phyloP scores from a whole-genome alignment of 306 rosid genomes.

The Casuarina glauca region DNA sequence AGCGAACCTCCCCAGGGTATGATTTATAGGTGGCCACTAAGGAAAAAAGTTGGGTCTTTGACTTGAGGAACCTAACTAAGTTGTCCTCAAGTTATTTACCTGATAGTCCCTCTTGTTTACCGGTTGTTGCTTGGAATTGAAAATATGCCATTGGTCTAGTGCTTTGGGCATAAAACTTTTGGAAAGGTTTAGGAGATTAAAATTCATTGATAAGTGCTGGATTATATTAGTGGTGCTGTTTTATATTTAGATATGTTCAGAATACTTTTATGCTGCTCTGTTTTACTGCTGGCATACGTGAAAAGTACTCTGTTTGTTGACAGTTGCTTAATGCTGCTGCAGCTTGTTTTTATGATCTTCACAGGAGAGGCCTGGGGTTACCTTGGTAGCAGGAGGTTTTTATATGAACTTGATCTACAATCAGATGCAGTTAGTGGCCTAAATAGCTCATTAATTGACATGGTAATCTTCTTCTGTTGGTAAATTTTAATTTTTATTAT shows the following conservation, averaged over 20 bases:
- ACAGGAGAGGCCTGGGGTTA: conserved; percentile 97
- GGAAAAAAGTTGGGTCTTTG: not conserved
- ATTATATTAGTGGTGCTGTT: not conserved
- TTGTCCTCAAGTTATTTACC: not conserved
- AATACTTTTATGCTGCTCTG: not conserved
- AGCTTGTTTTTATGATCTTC: conserved; percentile 84
- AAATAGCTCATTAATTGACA: conserved; percentile 62
- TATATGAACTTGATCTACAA: conserved; percentile 78
- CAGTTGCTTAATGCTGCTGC: conserved; percentile 48
- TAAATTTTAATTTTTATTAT: conserved; percentile 16
- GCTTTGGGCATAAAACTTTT: not conserved
- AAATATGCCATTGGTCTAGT: not conserved
- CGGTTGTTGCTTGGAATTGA: not conserved
- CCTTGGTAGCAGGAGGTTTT: conserved; percentile 95
- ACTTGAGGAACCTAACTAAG: not conserved
- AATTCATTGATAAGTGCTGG: not conserved
- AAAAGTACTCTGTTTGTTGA: conserved; percentile 27
- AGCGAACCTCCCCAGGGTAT: too few species aligned
- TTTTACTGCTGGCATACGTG: not conserved
- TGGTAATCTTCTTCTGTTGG: conserved; percentile 46
- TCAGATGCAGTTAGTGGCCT: conserved; percentile 87
- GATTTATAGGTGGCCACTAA: too few species aligned
- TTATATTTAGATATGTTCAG: not conserved
- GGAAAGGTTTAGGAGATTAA: not conserved
- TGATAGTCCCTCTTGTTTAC: not conserved